Percentiles rank a stretch among this genome's conserved stretches.
Evolutionary conservation across 2,329 filamentous ascomycete species (phyloP).

Genomic region (Aspergillus brasiliensis): DNA sequence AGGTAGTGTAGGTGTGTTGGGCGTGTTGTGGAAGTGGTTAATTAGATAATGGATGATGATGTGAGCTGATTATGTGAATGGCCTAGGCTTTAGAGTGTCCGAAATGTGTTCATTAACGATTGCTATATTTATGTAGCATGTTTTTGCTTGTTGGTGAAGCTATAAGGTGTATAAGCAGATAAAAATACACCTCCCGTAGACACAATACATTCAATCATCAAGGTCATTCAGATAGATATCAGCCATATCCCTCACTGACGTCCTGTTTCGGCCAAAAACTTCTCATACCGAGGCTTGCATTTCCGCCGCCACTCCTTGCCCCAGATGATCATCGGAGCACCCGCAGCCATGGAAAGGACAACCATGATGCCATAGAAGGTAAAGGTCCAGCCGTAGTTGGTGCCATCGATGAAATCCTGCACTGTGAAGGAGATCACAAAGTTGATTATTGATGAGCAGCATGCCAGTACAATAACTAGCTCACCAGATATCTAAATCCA

Average conservation of each 20-base stretch:
- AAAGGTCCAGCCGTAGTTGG: conserved; percentile 36
- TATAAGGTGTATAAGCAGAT: neutral
- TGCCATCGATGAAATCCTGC: conserved; percentile 43
- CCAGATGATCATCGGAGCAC: conserved; percentile 33
- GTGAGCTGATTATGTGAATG: too few relatives aligned
- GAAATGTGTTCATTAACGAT: too few relatives aligned
- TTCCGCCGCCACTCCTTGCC: conserved; percentile 37
- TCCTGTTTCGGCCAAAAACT: conserved; percentile 28
- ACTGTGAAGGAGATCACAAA: conserved; percentile 45
- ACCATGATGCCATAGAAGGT: conserved; percentile 40
- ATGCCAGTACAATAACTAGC: conserved; percentile 41
- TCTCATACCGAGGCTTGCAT: conserved; percentile 28
- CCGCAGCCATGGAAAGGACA: conserved; percentile 25
- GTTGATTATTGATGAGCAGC: conserved; percentile 36
- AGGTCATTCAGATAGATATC: neutral
- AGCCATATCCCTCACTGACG: neutral
- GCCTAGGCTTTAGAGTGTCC: too few relatives aligned
- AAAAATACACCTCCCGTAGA: neutral
- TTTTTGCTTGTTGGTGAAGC: too few relatives aligned
- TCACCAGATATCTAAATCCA: conserved; percentile 38
- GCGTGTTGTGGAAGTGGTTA: too few relatives aligned
- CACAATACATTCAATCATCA: neutral
- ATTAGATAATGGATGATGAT: too few relatives aligned
- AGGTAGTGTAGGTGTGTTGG: too few relatives aligned
- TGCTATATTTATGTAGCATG: too few relatives aligned